Evolutionary conservation across 192 early-diverging fungal genomes (phyloP).

Genomic region (Lunasporangiospora selenospora): DNA sequence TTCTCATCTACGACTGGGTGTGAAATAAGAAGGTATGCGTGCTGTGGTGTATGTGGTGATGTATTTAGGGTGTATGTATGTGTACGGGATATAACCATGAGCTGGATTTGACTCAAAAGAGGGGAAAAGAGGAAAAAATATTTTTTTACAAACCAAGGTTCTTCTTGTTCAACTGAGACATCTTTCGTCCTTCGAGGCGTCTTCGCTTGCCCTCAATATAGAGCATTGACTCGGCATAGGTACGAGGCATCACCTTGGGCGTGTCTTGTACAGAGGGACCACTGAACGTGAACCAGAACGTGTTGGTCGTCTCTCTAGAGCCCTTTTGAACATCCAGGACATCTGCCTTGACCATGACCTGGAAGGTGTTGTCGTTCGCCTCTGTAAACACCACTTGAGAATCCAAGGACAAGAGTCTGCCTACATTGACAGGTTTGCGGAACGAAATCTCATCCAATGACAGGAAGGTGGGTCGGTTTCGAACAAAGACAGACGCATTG

Average conservation of each 20-base stretch:
- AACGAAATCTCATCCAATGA: slow-evolving; percentile 80
- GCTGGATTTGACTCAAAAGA: too few species aligned
- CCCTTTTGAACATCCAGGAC: slow-evolving; percentile 73
- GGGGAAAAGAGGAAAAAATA: not conserved
- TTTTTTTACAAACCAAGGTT: slow-evolving; percentile 11
- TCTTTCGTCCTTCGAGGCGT: slow-evolving; percentile 14
- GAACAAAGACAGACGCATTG: slow-evolving; percentile 73
- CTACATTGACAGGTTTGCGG: slow-evolving; percentile 81
- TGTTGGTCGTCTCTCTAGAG: slow-evolving; percentile 74
- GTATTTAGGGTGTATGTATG: too few species aligned
- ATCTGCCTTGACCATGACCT: slow-evolving; percentile 73
- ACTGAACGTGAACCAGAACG: slow-evolving; percentile 84
- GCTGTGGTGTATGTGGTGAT: too few species aligned
- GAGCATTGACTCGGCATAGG: slow-evolving; percentile 82
- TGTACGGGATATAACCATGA: too few species aligned
- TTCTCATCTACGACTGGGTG: too few species aligned
- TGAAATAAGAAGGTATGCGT: too few species aligned
- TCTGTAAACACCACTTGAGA: slow-evolving; percentile 82
- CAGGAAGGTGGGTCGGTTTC: slow-evolving; percentile 58
- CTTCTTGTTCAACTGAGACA: slow-evolving; percentile 20
- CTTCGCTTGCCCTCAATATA: slow-evolving; percentile 78
- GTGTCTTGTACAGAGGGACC: slow-evolving; percentile 32
- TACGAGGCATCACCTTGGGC: slow-evolving; percentile 72
- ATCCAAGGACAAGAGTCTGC: slow-evolving; percentile 70
- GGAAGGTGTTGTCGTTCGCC: slow-evolving; percentile 59